Base-by-base conservation (phyloP, 352 stramenopile species). In the Elongisporangium undulatum region DNA sequence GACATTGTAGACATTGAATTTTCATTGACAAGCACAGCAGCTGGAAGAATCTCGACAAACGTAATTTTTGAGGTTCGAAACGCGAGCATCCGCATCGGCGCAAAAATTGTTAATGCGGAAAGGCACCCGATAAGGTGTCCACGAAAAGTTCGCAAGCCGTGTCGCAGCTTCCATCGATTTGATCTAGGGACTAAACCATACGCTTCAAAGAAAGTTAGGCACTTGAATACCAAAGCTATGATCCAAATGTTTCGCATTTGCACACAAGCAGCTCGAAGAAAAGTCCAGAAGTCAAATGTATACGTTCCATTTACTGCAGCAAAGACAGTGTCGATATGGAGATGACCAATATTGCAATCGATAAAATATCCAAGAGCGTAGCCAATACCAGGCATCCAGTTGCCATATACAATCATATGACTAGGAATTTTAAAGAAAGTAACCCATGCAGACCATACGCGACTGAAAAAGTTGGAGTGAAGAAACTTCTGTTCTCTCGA, bases 221-320 rank as follows among this genome's bases (percentile, higher is more conserved):
- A 9, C 49, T 66, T 78, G 22, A 67, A 63, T 9, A 75, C 51
- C 13, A 85, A 51, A 54, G 71, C 71, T 16, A 85, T 24, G 21
- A 77, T 23, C 74, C 71, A 83, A 5, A 81, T 69, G 4, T 63
- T 65, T 9, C 76, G 76, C 71, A 85, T 83, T 23, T 82, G 71
- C 13, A 82, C 56, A 0, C 69, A 68, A 1, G 68, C 61, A 23
- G 69, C 64, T 4, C 61, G 51, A 12, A 74, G 48, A 24, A 79
- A 82, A 6, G 58, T 48, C 41, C 22, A 34, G 64, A 41, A 9
- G 9, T 41, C 29, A 13, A 41, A 41, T 15, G 29, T 41, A 13
- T 41, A 41, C 4, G 8, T 13, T 1, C 29, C 29, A 15, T 41
- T 41, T 13, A 41, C 8, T 6, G 29, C 4, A 13, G 29, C 29